Conservation (phyloP, 2,329 filamentous ascomycete species). For the Dothistroma pini region DNA sequence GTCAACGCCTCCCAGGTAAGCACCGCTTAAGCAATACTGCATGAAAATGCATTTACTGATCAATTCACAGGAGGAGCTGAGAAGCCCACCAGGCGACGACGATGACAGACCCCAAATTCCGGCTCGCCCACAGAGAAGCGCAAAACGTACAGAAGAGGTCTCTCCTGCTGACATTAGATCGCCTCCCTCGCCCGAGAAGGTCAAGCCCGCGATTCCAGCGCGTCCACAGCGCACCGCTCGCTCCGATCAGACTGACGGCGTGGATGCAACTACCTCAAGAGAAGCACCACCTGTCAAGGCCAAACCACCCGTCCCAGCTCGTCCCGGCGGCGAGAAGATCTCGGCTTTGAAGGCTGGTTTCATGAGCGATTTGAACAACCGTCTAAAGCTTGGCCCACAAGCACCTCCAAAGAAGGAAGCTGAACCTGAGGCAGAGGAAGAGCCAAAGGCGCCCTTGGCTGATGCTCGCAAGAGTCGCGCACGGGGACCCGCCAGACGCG, state of each 20-base stretch:
- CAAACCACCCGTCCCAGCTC: conserved; percentile 80
- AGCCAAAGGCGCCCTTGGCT: conserved; percentile 72
- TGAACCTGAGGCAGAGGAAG: conserved; percentile 55
- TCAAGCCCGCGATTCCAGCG: conserved; percentile 59
- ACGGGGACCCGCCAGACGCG: conserved; percentile 77
- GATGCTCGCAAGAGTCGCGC: conserved; percentile 91
- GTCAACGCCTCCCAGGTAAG: conserved; percentile 43
- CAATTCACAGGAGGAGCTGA: conserved; percentile 31
- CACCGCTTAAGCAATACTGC: background rate
- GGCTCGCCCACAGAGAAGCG: conserved; percentile 29
- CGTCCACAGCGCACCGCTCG: background rate
- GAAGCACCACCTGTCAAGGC: conserved; percentile 47
- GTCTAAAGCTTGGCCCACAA: conserved; percentile 81
- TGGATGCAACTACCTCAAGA: background rate
- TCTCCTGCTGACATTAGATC: conserved; percentile 28
- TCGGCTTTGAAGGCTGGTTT: conserved; percentile 87
- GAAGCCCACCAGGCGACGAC: conserved; percentile 28
- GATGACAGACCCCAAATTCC: conserved; percentile 28
- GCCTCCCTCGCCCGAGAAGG: conserved; percentile 52
- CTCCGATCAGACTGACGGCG: background rate
- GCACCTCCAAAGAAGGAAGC: conserved; percentile 66
- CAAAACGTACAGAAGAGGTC: conserved; percentile 32
- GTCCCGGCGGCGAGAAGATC: conserved; percentile 80
- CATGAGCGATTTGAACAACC: conserved; percentile 87
- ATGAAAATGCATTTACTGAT: background rate